These are phyloP conservation scores for Limtongia smithiae DNA, from an alignment of 805 yeast genomes.

Conservation along the genomic window DNA sequence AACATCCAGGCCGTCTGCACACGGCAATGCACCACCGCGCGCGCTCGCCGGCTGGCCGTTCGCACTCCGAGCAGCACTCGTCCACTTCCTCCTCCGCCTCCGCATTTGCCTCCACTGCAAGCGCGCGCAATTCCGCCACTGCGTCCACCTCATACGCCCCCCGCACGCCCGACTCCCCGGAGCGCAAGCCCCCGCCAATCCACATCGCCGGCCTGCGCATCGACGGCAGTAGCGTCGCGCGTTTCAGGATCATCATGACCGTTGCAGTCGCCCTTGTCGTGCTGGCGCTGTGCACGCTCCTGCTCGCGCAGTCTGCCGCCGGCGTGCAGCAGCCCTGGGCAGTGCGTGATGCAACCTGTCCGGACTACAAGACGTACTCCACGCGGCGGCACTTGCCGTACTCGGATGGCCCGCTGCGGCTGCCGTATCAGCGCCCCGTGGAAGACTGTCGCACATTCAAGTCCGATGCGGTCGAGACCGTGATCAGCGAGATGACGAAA, in stretches of 20 bases:
- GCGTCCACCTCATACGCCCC: neutral
- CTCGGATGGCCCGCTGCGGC: slow-evolving; percentile 36
- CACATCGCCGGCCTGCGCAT: neutral
- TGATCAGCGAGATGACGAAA: slow-evolving; percentile 50
- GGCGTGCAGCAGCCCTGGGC: slow-evolving; percentile 27
- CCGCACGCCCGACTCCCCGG: neutral
- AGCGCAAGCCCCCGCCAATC: neutral
- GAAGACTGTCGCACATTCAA: slow-evolving; percentile 67
- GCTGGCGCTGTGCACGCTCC: too few species aligned
- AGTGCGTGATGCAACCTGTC: slow-evolving; percentile 25
- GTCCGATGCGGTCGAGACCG: slow-evolving; percentile 58
- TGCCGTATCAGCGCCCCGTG: slow-evolving; percentile 77
- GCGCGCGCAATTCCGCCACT: too few species aligned
- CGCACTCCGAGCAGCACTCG: neutral
- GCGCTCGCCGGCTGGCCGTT: slow-evolving; percentile 20
- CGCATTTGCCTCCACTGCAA: neutral
- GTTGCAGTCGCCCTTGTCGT: too few species aligned
- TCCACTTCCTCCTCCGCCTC: slow-evolving; percentile 2
- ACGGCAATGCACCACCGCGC: slow-evolving; percentile 21
- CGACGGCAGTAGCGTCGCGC: too few species aligned
- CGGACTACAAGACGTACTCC: slow-evolving; percentile 25
- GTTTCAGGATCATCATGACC: too few species aligned
- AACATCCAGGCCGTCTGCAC: too few species aligned
- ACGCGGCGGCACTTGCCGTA: slow-evolving; percentile 27
- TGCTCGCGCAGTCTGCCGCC: too few species aligned